Evolutionary conservation across 2,329 filamentous ascomycete species (phyloP).

Genomic region (Aspergillus latus): DNA sequence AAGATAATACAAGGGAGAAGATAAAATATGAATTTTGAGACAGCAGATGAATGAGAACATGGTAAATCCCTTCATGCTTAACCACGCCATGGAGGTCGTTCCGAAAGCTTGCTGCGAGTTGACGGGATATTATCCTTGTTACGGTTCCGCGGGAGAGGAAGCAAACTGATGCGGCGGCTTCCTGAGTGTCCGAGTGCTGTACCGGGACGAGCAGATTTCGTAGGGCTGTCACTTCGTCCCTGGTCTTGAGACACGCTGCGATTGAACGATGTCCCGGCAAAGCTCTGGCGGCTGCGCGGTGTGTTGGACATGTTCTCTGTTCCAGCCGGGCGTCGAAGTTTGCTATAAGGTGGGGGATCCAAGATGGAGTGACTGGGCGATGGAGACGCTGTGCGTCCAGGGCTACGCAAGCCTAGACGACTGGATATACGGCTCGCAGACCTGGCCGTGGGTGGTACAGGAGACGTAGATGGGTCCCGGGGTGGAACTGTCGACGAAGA

Average conservation of each 20-base stretch:
- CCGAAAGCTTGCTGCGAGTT: slow-evolving; percentile 27
- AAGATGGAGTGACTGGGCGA: slow-evolving; percentile 29
- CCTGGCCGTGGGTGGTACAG: slow-evolving; percentile 31
- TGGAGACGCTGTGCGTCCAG: slow-evolving; percentile 30
- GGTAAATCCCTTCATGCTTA: slow-evolving; percentile 19
- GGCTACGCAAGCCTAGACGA: slow-evolving; percentile 35
- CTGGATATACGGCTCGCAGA: slow-evolving; percentile 37
- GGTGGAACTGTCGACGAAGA: slow-evolving; percentile 43
- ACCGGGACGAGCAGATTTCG: slow-evolving; percentile 35
- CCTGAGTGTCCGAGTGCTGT: slow-evolving; percentile 42
- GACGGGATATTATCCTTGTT: slow-evolving; percentile 31
- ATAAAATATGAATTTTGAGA: background rate
- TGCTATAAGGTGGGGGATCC: slow-evolving; percentile 45
- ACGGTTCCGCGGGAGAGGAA: slow-evolving; percentile 39
- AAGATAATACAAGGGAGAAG: slow-evolving; percentile 16
- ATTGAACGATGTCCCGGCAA: slow-evolving; percentile 34
- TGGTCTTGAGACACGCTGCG: slow-evolving; percentile 28
- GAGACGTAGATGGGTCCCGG: slow-evolving; percentile 45
- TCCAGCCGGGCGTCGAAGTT: slow-evolving; percentile 33
- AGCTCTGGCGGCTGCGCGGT: slow-evolving; percentile 42
- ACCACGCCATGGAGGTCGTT: slow-evolving; percentile 39
- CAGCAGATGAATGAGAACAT: slow-evolving; percentile 16
- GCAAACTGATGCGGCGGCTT: slow-evolving; percentile 40
- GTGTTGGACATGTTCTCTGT: slow-evolving; percentile 26
- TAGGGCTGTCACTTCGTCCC: slow-evolving; percentile 26